Evolutionary conservation across 352 stramenopile genomes (phyloP).

Genomic region (Pythium insidiosum): DNA sequence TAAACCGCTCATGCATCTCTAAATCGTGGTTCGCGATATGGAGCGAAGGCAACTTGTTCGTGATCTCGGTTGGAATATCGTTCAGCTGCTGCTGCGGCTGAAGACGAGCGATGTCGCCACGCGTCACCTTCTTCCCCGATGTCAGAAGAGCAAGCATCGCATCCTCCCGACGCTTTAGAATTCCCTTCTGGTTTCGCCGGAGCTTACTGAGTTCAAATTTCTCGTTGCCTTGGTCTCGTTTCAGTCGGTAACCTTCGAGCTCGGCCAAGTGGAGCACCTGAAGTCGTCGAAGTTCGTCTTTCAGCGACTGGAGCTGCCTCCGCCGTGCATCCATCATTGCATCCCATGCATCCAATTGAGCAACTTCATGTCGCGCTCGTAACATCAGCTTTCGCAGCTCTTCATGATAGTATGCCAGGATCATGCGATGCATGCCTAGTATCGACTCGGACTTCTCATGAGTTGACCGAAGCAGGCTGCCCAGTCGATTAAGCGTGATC

Average conservation of each 20-base stretch:
- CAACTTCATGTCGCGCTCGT: slow-evolving; percentile 42
- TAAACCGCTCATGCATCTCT: slow-evolving; percentile 54
- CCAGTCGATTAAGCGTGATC: slow-evolving; percentile 34
- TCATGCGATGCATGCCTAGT: slow-evolving; percentile 25
- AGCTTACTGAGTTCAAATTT: slow-evolving; percentile 53
- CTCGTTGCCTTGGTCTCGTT: slow-evolving; percentile 60
- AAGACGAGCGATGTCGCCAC: slow-evolving; percentile 22
- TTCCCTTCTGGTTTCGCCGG: slow-evolving; percentile 30
- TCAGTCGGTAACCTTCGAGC: slow-evolving; percentile 42
- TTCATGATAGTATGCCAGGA: slow-evolving; percentile 47
- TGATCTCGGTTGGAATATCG: slow-evolving; percentile 24
- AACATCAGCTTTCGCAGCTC: slow-evolving; percentile 46
- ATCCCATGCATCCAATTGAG: slow-evolving; percentile 54
- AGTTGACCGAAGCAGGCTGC: slow-evolving; percentile 26
- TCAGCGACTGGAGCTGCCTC: slow-evolving; percentile 48
- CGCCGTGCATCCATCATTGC: slow-evolving; percentile 48
- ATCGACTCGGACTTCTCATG: slow-evolving; percentile 32
- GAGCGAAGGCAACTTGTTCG: slow-evolving; percentile 35
- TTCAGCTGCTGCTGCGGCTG: slow-evolving; percentile 13
- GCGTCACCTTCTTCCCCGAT: slow-evolving; percentile 13
- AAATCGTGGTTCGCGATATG: slow-evolving; percentile 74
- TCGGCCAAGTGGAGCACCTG: slow-evolving; percentile 60
- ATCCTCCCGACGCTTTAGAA: slow-evolving; percentile 38
- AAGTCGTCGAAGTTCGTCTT: slow-evolving; percentile 43
- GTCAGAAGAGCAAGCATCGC: slow-evolving; percentile 30